These are phyloP conservation scores for Brassica juncea DNA, from an alignment of 345 rosid genomes.

Conservation along the genomic window DNA sequence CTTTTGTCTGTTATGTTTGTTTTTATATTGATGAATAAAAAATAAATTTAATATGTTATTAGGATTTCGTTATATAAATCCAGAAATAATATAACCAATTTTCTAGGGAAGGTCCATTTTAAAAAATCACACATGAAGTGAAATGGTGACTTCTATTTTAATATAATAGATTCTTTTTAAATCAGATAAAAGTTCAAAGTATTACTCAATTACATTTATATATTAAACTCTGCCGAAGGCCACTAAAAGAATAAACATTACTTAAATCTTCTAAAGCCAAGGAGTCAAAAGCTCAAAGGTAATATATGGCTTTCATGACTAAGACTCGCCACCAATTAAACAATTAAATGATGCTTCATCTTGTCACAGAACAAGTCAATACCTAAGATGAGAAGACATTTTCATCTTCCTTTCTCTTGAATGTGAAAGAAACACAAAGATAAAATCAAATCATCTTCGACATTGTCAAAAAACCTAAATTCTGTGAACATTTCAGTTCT, in stretches of 20 bases:
- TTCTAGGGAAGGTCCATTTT: no score
- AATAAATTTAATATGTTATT: no score
- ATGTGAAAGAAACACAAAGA: slow-evolving; percentile 19
- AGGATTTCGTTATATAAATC: no score
- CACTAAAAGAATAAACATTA: slow-evolving; percentile 20
- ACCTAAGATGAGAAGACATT: slow-evolving; percentile 21
- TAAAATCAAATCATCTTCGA: slow-evolving; percentile 13
- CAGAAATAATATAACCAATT: no score
- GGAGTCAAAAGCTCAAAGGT: slow-evolving; percentile 37
- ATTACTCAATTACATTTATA: not conserved
- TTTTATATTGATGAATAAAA: no score
- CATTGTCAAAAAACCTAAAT: not conserved
- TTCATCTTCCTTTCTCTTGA: slow-evolving; percentile 28
- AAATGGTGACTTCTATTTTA: no score
- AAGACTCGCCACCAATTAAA: slow-evolving; percentile 39
- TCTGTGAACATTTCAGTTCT: not conserved
- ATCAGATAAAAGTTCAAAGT: not conserved
- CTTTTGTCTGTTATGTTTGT: no score
- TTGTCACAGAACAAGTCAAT: slow-evolving; percentile 38
- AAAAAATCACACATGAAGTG: no score
- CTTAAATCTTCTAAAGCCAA: slow-evolving; percentile 26
- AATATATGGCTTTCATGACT: slow-evolving; percentile 37
- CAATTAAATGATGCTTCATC: slow-evolving; percentile 27
- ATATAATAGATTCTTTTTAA: no score
- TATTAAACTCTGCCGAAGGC: slow-evolving; percentile 17